These are phyloP conservation scores for Orobanche coerulescens DNA, from an alignment of 257 asterid genomes.

Conservation along the genomic window DNA sequence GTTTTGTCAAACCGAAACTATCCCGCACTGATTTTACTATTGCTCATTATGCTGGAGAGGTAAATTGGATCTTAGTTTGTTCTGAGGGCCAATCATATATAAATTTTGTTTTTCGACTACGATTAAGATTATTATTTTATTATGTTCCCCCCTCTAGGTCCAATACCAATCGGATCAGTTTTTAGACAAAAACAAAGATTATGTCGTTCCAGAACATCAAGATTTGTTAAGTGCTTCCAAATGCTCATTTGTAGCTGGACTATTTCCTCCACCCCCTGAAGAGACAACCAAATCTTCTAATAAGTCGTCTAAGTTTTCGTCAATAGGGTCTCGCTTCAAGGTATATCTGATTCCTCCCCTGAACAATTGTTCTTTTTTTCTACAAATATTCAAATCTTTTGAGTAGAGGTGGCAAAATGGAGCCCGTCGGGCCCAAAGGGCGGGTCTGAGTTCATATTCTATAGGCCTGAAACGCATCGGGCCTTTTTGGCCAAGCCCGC, in stretches of 20 bases:
- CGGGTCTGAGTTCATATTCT: not conserved
- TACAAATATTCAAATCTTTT: not conserved
- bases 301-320: constrained; percentile 92
- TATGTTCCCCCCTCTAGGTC: constrained; percentile 48
- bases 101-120: constrained; percentile 20
- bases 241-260: constrained; percentile 77
- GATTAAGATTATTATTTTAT: constrained; percentile 13
- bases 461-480: too few relatives aligned
- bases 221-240: constrained; percentile 71
- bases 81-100: constrained; percentile 6
- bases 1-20: constrained; percentile 89
- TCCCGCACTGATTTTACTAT: constrained; percentile 88
- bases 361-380: not conserved
- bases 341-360: constrained; percentile 28
- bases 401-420: not conserved
- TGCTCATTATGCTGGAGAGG: constrained; percentile 99
- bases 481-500: not conserved
- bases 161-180: constrained; percentile 88
- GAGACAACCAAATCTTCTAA: constrained; percentile 73
- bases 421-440: not conserved
- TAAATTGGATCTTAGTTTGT: constrained; percentile 27
- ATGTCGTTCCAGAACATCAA: constrained; percentile 94
- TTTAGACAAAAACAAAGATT: constrained; percentile 95
- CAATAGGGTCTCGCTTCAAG: constrained; percentile 95
- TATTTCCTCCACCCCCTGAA: constrained; percentile 79